These are phyloP conservation scores for Keithomyces neogunnii DNA, from an alignment of 2,329 filamentous ascomycete genomes.

Conservation along the genomic window DNA sequence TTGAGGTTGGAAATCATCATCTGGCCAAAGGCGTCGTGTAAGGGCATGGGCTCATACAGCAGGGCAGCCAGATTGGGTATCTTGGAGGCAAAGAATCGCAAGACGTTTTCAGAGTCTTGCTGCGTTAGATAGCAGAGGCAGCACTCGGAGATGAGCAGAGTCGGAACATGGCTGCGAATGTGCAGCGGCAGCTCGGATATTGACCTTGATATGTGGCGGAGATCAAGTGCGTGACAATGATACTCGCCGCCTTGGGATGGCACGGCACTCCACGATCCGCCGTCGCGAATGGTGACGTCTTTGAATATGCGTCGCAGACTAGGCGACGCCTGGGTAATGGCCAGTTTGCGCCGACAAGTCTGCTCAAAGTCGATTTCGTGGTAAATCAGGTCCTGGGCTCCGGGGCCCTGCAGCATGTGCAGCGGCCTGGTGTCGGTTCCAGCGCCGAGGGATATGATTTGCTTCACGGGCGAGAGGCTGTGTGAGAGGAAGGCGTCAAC, in stretches of 20 bases:
- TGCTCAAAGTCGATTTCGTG: constrained; percentile 86
- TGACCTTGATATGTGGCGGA: constrained; percentile 45
- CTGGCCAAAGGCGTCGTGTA: constrained; percentile 76
- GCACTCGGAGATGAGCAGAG: constrained; percentile 86
- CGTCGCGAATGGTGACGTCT: constrained; percentile 19
- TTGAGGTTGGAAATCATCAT: constrained; percentile 91
- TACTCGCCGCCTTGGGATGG: constrained; percentile 35
- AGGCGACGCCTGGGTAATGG: constrained; percentile 38
- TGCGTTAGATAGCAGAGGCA: constrained; percentile 83
- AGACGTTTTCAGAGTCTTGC: constrained; percentile 51
- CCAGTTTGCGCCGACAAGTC: constrained; percentile 62
- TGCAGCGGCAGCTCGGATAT: constrained; percentile 3
- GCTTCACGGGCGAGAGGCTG: constrained; percentile 35
- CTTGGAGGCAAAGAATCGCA: constrained; percentile 53
- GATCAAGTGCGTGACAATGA: constrained; percentile 58
- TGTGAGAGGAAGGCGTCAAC: constrained; percentile 60
- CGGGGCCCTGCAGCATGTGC: constrained; percentile 50
- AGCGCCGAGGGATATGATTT: constrained; percentile 87
- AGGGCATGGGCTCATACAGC: constrained; percentile 83
- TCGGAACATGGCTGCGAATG: constrained; percentile 55
- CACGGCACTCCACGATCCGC: constrained; percentile 33
- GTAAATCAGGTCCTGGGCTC: constrained; percentile 51
- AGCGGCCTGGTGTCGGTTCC: constrained; percentile 90
- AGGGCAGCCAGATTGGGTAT: constrained; percentile 49
- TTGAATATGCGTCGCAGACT: constrained; percentile 30